Evolutionary conservation across 306 rosid species (phyloP), one percentile per base, ranked within the genome.

Genomic region (Trichosanthes cucumerina): DNA sequence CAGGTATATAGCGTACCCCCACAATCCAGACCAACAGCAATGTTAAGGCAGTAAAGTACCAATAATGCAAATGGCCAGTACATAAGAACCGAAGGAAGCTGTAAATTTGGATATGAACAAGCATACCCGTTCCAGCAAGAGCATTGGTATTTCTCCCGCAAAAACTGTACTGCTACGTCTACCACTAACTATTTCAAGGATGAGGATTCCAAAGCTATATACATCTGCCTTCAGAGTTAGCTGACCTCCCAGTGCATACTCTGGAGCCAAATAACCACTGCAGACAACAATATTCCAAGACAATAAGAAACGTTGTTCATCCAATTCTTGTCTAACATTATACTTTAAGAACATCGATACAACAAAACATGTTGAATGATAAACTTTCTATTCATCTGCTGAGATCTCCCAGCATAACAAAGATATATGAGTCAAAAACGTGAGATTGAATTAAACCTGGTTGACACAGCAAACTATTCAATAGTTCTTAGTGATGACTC

Each of bases 181-280:
- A 77, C 96, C 97, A 74, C 93, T 82, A n/a, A 96, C 75, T 43
- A 89, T 86, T 88, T 92, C 99, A 79, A 96, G 98, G 77, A 89
- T 1, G 80, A 96, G 98, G 77, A 96, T 86, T 19, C 99, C 99
- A 73, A 92, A 96, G 72, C 99, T 96, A 85, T 88, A 96, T 34
- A 93, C 85, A 81, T 96, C 98, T 5, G 99, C 99, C 81, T 87
- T 96, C 89, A 80, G 50, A 41, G 99, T 96, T 83, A 96, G 83
- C 79, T 87, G 99, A 65, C 99, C 99, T 50, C 96, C 98, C 80
- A 96, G 53, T 50, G 97, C 98, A 88, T 96, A 96, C 81, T 96
- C 99, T 0, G 99, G 99, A 72, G 99, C 99, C 78, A 96, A 87
- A 85, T 96, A 96, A 60, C 99, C 99, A 14, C 99, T 96, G 88